Evolutionary conservation across 768 basidiomycete species (phyloP).

Genomic region (Naganishia vaughanmartiniae): DNA sequence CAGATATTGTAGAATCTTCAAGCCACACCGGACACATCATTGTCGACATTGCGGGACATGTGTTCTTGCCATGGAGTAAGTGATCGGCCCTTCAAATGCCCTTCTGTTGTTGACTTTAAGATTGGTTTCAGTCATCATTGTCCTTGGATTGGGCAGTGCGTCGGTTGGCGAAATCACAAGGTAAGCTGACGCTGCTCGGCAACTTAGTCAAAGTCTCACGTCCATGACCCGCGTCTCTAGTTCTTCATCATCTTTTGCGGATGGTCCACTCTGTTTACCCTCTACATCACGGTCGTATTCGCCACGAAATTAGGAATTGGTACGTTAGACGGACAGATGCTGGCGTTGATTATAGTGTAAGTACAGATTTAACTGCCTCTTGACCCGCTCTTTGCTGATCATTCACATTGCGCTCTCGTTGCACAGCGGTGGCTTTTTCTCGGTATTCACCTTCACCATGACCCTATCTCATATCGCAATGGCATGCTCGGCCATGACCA

Average conservation of each 20-base stretch:
- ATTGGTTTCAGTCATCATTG: slow-evolving; percentile 40
- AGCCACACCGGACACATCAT: slow-evolving; percentile 49
- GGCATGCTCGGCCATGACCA: slow-evolving; percentile 66
- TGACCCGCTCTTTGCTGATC: background rate
- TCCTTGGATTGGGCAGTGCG: slow-evolving; percentile 87
- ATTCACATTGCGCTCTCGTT: background rate
- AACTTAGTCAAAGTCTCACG: background rate
- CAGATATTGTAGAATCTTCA: slow-evolving; percentile 45
- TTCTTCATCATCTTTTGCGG: slow-evolving; percentile 72
- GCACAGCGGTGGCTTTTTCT: slow-evolving; percentile 66
- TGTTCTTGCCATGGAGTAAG: slow-evolving; percentile 49
- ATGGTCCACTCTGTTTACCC: slow-evolving; percentile 62
- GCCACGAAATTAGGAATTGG: slow-evolving; percentile 25
- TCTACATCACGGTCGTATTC: slow-evolving; percentile 57
- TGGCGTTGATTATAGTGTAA: slow-evolving; percentile 72
- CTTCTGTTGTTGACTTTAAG: slow-evolving; percentile 14
- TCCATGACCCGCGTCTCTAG: background rate
- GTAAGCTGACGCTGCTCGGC: slow-evolving; percentile 53
- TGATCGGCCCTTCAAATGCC: background rate
- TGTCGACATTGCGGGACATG: slow-evolving; percentile 51
- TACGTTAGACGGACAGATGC: slow-evolving; percentile 64
- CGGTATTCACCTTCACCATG: slow-evolving; percentile 66
- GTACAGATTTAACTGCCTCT: slow-evolving; percentile 44
- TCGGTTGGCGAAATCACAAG: slow-evolving; percentile 88
- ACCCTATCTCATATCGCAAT: slow-evolving; percentile 62